phyloP scores from a whole-genome alignment of 129 eudicot genomes.

The Flaveria brownii region DNA sequence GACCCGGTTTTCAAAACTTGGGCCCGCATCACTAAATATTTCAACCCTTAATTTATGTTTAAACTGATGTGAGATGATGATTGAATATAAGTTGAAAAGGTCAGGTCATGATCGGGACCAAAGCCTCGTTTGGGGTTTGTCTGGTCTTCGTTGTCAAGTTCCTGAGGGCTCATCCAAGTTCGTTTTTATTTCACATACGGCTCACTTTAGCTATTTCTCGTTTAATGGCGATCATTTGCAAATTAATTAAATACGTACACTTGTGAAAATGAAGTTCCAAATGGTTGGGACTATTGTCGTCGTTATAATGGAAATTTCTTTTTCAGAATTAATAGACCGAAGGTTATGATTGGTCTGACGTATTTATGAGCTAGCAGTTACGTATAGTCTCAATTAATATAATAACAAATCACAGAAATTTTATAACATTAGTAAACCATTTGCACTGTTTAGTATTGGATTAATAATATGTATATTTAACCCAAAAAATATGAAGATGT shows the following conservation, averaged over 20 bases:
- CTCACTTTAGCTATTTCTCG: neutral
- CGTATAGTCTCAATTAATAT: too few relatives aligned
- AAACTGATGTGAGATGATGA: too few relatives aligned
- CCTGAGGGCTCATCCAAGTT: constrained; percentile 1
- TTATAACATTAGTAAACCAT: too few relatives aligned
- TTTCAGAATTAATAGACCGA: neutral
- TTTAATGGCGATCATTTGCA: neutral
- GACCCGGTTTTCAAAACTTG: too few relatives aligned
- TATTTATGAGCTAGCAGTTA: too few relatives aligned
- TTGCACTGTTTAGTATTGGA: too few relatives aligned
- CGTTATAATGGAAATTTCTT: neutral
- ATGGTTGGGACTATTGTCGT: neutral
- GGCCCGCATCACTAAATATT: too few relatives aligned
- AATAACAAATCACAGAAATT: too few relatives aligned
- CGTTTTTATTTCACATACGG: constrained; percentile 5
- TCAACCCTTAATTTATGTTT: too few relatives aligned
- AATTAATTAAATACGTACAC: neutral
- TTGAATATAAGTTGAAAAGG: neutral
- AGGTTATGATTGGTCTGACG: too few relatives aligned
- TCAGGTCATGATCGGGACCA: neutral
- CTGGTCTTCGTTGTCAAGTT: neutral
- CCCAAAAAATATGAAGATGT: too few relatives aligned
- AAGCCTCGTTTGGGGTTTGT: neutral
- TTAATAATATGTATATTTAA: too few relatives aligned
- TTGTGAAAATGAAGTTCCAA: neutral